These are phyloP conservation scores for Rutstroemia sp. DNA, from an alignment of 2,329 filamentous ascomycete genomes.

Conservation along the genomic window DNA sequence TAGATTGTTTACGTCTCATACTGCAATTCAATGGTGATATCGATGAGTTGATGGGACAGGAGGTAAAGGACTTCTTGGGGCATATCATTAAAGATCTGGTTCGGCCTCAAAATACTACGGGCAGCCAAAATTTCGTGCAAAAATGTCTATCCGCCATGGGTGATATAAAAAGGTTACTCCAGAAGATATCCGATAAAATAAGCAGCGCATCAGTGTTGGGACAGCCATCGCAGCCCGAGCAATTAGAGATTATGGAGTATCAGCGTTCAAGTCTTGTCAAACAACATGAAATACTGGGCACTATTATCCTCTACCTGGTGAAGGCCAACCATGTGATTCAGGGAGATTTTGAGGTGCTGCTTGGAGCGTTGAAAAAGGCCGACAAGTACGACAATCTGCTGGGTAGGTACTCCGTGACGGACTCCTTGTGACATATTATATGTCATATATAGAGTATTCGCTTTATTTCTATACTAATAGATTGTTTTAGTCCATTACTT, in stretches of 20 bases:
- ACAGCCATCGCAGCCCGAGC: slow-evolving; percentile 52
- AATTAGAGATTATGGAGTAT: slow-evolving; percentile 71
- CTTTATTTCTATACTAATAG: slow-evolving; percentile 14
- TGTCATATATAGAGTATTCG: neutral
- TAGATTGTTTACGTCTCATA: slow-evolving; percentile 77
- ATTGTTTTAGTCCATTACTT: slow-evolving; percentile 63
- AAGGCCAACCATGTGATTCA: slow-evolving; percentile 64
- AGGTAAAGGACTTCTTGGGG: slow-evolving; percentile 50
- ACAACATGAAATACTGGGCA: slow-evolving; percentile 81
- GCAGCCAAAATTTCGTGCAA: slow-evolving; percentile 51
- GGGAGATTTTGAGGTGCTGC: slow-evolving; percentile 66
- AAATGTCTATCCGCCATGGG: slow-evolving; percentile 72
- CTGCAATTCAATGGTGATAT: slow-evolving; percentile 47
- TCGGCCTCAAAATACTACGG: slow-evolving; percentile 31
- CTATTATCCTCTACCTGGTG: slow-evolving; percentile 73
- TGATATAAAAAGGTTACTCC: slow-evolving; percentile 69
- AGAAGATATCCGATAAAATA: slow-evolving; percentile 66
- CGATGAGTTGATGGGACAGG: slow-evolving; percentile 34
- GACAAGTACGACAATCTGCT: slow-evolving; percentile 68
- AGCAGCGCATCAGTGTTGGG: slow-evolving; percentile 71
- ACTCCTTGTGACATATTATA: neutral
- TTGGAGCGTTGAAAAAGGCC: slow-evolving; percentile 58
- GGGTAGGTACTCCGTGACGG: slow-evolving; percentile 30
- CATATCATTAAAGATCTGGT: slow-evolving; percentile 16
- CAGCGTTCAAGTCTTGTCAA: slow-evolving; percentile 73